Base-by-base conservation (phyloP, 768 basidiomycete species). In the Tricholoma saponaceum region DNA sequence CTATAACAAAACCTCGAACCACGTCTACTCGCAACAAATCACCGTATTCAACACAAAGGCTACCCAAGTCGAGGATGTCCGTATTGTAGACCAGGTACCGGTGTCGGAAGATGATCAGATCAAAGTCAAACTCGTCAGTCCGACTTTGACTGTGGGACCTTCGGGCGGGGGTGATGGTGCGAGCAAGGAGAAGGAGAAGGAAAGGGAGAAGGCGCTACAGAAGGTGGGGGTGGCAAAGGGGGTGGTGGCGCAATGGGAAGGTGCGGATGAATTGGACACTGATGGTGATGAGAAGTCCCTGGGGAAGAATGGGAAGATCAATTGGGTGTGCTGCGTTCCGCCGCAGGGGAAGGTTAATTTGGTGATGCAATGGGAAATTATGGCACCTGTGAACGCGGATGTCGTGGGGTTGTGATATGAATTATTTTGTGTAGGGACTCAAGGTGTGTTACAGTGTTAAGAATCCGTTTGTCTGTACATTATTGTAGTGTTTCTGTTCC, bases 121-220 rank as follows among this genome's bases (percentile, higher is more conserved):
- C 46, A 71, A 69, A 32, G 75, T 80, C 30, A 80, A 78, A 64
- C 63, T 78, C 9, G 65, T 77, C 2, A 74, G 68, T 43, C 74
- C 72, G 13, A 28, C 3, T 4, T 23, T 53, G 20, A 30, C 28
- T 20, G n/a, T 33, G 20, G 2, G 20, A 6, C 8, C 35, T 9
- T 3, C 14, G 18, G 18, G 8, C 5, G 18, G 39, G 16, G 18
- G 41, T 43, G 41, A 43, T 5, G 4, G 18, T 5, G 1, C 12
- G 37, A 37, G 37, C 16, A 37, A 37, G 37, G 37, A 37, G 13
- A 37, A 37, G 16, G 37, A 37, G 14, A 37, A 37, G 37, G 37
- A 37, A 5, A 37, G 14, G 16, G 37, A 37, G 14, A 18, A 20
- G n/a, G 18, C n/a, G 7, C 3, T 5, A 5, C 18, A 18, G 7